Conservation (phyloP, 208 protist genomes). For the Angomonas deanei region DNA sequence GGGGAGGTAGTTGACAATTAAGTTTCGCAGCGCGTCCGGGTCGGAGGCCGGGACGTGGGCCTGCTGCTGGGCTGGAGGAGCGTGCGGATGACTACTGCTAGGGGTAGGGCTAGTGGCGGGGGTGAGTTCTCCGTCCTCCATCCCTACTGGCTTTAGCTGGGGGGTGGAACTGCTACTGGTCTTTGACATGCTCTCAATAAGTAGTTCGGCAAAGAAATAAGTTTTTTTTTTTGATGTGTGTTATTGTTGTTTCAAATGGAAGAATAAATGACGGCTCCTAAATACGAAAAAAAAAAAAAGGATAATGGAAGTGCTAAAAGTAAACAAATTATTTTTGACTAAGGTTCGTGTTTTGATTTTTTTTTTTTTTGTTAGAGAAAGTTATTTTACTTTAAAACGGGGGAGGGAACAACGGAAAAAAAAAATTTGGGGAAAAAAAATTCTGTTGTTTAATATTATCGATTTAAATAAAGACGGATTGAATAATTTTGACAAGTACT, state of each 20-base stretch:
- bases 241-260: background rate
- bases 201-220: no score
- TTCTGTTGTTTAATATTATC: background rate
- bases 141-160: no score
- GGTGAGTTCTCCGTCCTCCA: background rate
- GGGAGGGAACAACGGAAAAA: background rate
- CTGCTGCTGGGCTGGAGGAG: background rate
- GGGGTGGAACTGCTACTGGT: no score
- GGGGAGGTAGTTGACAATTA: slow-evolving; percentile 87
- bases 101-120: slow-evolving; percentile 6
- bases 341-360: background rate
- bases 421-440: background rate
- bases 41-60: slow-evolving; percentile 18
- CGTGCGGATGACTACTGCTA: background rate
- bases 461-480: background rate
- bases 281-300: slow-evolving; percentile 9
- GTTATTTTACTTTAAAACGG: slow-evolving; percentile 5
- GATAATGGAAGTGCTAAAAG: background rate
- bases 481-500: no score
- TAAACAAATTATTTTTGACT: background rate
- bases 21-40: slow-evolving; percentile 63
- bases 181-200: background rate
- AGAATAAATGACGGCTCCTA: background rate
- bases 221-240: no score
- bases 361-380: slow-evolving; percentile 2